Evolutionary conservation across 768 basidiomycete genomes (phyloP).

Genomic region (Mrakia frigida): DNA sequence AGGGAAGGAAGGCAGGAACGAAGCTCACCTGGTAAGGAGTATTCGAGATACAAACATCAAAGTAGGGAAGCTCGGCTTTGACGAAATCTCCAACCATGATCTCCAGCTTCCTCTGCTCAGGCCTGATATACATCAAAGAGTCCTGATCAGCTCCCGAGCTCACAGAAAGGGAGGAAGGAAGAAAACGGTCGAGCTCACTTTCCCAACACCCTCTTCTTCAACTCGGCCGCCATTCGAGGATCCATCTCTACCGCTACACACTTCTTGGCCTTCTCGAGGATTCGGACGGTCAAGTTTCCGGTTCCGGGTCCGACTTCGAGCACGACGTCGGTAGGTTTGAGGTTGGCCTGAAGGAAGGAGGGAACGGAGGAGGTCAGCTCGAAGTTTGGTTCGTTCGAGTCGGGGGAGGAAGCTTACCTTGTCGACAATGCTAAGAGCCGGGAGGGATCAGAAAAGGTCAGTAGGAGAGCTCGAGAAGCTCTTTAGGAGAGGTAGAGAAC

Average conservation of each 20-base stretch:
- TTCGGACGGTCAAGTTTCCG: constrained; percentile 84
- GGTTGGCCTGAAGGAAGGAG: constrained; percentile 62
- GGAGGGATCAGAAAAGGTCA: background rate
- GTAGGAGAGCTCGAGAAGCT: background rate
- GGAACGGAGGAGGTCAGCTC: background rate
- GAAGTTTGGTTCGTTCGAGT: background rate
- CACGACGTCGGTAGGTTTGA: constrained; percentile 90
- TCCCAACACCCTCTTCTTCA: constrained; percentile 94
- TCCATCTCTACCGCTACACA: constrained; percentile 89
- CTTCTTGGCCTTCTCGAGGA: constrained; percentile 86
- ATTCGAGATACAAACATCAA: constrained; percentile 98
- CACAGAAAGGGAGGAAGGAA: background rate
- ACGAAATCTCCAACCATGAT: constrained; percentile 96
- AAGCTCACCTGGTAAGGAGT: constrained; percentile 81
- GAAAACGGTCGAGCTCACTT: constrained; percentile 59
- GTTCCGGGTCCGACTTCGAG: constrained; percentile 66
- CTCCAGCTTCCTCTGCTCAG: constrained; percentile 90
- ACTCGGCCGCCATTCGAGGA: constrained; percentile 96
- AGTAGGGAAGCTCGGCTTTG: constrained; percentile 95
- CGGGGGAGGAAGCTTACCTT: constrained; percentile 46
- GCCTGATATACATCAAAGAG: constrained; percentile 51
- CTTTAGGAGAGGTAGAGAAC: background rate
- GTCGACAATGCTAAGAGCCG: constrained; percentile 55
- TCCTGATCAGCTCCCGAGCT: background rate
- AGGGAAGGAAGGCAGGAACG: background rate